phyloP scores from a whole-genome alignment of 768 basidiomycete species.

The Naganishia vaughanmartiniae region DNA sequence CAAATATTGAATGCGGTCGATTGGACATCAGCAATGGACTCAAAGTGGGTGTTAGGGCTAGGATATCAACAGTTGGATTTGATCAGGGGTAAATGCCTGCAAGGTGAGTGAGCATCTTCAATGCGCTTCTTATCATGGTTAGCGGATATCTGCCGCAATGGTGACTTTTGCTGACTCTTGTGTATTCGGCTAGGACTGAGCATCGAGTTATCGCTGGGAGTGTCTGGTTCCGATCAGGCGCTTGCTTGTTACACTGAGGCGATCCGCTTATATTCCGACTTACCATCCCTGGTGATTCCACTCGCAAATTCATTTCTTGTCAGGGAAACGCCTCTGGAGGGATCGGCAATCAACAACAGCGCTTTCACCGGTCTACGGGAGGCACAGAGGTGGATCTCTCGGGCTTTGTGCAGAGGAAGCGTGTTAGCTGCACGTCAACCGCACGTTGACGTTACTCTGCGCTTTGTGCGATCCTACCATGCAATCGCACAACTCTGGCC shows the following conservation, averaged over 20 bases:
- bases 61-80: constrained; percentile 54
- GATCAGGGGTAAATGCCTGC: not conserved
- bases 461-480: constrained; percentile 50
- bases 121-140: not conserved
- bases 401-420: constrained; percentile 75
- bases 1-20: constrained; percentile 52
- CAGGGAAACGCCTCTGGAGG: not conserved
- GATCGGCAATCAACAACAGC: not conserved
- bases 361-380: constrained; percentile 58
- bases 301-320: constrained; percentile 37
- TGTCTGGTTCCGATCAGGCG: constrained; percentile 26
- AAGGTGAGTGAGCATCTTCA: constrained; percentile 63
- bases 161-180: constrained; percentile 23
- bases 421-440: constrained; percentile 61
- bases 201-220: constrained; percentile 56
- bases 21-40: constrained; percentile 60
- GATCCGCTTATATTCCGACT: constrained; percentile 35
- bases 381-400: constrained; percentile 80
- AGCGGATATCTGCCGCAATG: not conserved
- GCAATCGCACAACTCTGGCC: constrained; percentile 64
- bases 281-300: constrained; percentile 30
- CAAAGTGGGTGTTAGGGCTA: constrained; percentile 21
- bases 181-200: constrained; percentile 65
- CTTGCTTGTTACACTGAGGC: constrained; percentile 41
- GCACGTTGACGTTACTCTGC: constrained; percentile 36